phyloP scores from a whole-genome alignment of 805 yeast genomes.

The Tetrapisispora fleetii region DNA sequence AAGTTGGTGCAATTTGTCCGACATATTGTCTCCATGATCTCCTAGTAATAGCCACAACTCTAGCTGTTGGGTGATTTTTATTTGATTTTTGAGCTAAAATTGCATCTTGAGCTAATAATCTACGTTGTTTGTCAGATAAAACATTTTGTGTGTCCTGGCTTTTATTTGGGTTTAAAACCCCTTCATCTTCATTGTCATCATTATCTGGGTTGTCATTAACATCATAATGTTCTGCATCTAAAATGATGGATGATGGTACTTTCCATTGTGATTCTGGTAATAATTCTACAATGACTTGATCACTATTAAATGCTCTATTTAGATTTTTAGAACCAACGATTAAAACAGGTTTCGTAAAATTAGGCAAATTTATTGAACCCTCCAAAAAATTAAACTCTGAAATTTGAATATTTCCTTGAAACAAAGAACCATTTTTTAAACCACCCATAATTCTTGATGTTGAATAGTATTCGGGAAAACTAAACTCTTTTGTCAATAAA shows the following conservation, averaged over 20 bases:
- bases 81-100: slow-evolving; percentile 42
- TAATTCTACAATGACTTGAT: slow-evolving; percentile 81
- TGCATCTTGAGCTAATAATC: slow-evolving; percentile 69
- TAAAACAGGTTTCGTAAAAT: slow-evolving; percentile 72
- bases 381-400: slow-evolving; percentile 83
- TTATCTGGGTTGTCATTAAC: slow-evolving; percentile 52
- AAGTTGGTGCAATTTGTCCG: slow-evolving; percentile 78
- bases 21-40: slow-evolving; percentile 96
- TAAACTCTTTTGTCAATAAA: slow-evolving; percentile 37
- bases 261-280: slow-evolving; percentile 84
- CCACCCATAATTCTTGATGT: slow-evolving; percentile 86
- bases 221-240: slow-evolving; percentile 63
- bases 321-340: slow-evolving; percentile 74
- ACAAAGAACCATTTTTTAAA: slow-evolving; percentile 71
- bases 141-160: slow-evolving; percentile 23
- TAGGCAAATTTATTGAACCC: slow-evolving; percentile 64
- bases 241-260: slow-evolving; percentile 65
- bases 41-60: slow-evolving; percentile 76
- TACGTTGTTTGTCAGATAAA: slow-evolving; percentile 36
- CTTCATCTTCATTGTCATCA: slow-evolving; percentile 34
- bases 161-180: slow-evolving; percentile 29
- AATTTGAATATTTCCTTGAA: slow-evolving; percentile 73
- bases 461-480: slow-evolving; percentile 70
- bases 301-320: slow-evolving; percentile 89
- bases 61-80: slow-evolving; percentile 82